Conservation (phyloP, 1,284 basidiomycete genomes). For the Ganoderma lucidum region DNA sequence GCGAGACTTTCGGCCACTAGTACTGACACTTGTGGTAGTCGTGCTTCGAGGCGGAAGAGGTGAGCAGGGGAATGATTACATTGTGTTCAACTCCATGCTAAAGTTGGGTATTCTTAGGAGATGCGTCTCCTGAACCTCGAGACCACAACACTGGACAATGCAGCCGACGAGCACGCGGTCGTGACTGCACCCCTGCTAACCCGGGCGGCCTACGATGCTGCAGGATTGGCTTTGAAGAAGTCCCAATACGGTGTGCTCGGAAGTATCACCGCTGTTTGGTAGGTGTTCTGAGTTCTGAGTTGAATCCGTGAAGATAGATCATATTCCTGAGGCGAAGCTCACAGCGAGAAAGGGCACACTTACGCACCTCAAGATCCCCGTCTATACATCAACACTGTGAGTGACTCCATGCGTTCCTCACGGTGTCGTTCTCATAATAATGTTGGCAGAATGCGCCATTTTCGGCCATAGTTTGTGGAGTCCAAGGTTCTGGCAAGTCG, state of each 20-base stretch:
- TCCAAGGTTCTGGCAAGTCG: slow-evolving; percentile 71
- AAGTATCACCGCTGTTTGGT: slow-evolving; percentile 38
- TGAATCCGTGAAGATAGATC: neutral
- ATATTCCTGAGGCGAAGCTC: neutral
- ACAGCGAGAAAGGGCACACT: slow-evolving; percentile 11
- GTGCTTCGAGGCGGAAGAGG: neutral
- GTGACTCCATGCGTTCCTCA: slow-evolving; percentile 13
- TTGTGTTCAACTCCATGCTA: neutral
- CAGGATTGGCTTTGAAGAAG: slow-evolving; percentile 27
- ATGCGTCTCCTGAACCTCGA: slow-evolving; percentile 19
- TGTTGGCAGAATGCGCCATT: slow-evolving; percentile 46
- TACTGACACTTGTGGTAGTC: neutral
- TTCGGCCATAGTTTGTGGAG: slow-evolving; percentile 44
- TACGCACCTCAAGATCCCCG: slow-evolving; percentile 35
- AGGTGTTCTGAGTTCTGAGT: slow-evolving; percentile 12
- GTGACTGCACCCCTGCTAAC: slow-evolving; percentile 44
- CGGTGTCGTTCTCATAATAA: neutral
- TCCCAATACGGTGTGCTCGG: slow-evolving; percentile 45
- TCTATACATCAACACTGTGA: slow-evolving; percentile 45
- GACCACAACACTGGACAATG: slow-evolving; percentile 2
- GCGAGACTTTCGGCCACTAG: neutral
- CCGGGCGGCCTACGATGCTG: slow-evolving; percentile 39
- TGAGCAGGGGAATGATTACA: neutral
- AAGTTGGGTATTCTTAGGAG: slow-evolving; percentile 12
- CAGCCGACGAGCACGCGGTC: slow-evolving; percentile 37